A percentile compares a stretch with the other conserved stretches of the same genome.
Evolutionary conservation across 306 rosid genomes (phyloP).

Genomic region (Quercus berberidifolia): DNA sequence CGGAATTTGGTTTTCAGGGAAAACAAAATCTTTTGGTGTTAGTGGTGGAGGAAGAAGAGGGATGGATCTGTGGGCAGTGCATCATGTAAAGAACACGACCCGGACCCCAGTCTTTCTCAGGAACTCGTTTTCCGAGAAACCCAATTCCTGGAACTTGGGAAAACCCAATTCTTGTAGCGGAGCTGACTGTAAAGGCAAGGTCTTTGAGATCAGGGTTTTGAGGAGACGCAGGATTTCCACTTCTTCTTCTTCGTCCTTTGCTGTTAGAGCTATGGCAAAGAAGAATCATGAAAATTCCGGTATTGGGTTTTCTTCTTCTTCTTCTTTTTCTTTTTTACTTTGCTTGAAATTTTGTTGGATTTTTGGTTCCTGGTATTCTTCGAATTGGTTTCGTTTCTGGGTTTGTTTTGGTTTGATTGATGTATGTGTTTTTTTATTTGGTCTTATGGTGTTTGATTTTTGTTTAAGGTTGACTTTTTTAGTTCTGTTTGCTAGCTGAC

Average conservation of each 20-base stretch:
- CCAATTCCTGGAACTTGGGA: constrained; percentile 36
- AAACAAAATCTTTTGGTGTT: not conserved
- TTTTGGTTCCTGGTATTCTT: not conserved
- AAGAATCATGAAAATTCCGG: constrained; percentile 55
- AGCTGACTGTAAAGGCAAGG: constrained; percentile 24
- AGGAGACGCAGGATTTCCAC: constrained; percentile 39
- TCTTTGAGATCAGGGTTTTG: constrained; percentile 42
- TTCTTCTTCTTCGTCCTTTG: constrained; percentile 30
- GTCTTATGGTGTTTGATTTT: not conserved
- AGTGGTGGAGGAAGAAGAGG: not conserved
- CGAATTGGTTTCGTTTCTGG: not conserved
- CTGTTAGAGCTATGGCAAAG: constrained; percentile 59
- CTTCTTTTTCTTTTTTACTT: constrained; percentile 44
- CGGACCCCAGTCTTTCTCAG: constrained; percentile 34
- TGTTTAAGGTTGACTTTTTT: constrained; percentile 11
- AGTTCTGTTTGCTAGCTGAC: not conserved
- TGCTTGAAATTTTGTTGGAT: not conserved
- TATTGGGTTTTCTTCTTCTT: not conserved
- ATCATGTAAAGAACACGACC: constrained; percentile 44
- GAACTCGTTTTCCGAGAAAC: constrained; percentile 43
- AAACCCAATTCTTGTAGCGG: constrained; percentile 35
- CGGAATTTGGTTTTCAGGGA: not conserved
- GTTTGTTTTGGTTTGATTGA: not conserved
- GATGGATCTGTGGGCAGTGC: constrained; percentile 77
- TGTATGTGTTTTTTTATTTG: not conserved